These are phyloP conservation scores for Sphaerulina vaccinii DNA, from an alignment of 2,329 filamentous ascomycete species.

Conservation along the genomic window DNA sequence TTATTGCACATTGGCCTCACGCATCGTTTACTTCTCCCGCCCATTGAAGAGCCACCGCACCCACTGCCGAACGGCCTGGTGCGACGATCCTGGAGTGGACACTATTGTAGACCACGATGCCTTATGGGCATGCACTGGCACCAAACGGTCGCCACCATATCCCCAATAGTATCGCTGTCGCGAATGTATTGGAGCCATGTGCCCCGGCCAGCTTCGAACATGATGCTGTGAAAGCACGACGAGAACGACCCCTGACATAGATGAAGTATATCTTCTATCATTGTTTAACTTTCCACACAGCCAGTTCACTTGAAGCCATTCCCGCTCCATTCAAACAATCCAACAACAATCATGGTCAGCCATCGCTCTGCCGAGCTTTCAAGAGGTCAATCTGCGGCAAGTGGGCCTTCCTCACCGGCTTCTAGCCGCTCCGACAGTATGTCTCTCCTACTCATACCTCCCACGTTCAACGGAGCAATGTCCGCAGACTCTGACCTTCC, in stretches of 20 bases:
- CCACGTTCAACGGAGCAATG: slow-evolving; percentile 15
- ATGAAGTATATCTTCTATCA: slow-evolving; percentile 23
- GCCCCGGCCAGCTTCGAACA: slow-evolving; percentile 27
- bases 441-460: slow-evolving; percentile 22
- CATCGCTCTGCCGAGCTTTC: slow-evolving; percentile 36
- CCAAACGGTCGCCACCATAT: slow-evolving; percentile 30
- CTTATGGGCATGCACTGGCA: slow-evolving; percentile 32
- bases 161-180: slow-evolving; percentile 33
- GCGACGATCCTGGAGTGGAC: slow-evolving; percentile 22
- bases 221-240: slow-evolving; percentile 26
- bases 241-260: slow-evolving; percentile 30
- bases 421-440: slow-evolving; percentile 31
- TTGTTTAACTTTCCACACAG: slow-evolving; percentile 16
- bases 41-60: slow-evolving; percentile 28
- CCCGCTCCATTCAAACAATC: slow-evolving; percentile 4
- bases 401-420: slow-evolving; percentile 28
- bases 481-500: slow-evolving; percentile 17
- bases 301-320: slow-evolving; percentile 13
- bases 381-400: slow-evolving; percentile 25
- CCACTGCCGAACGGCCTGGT: slow-evolving; percentile 23
- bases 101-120: slow-evolving; percentile 25
- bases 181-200: slow-evolving; percentile 32
- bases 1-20: slow-evolving; percentile 21
- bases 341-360: slow-evolving; percentile 26
- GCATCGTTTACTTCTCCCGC: slow-evolving; percentile 22